Evolutionary conservation across 768 basidiomycete genomes (phyloP), one percentile per base, ranked within the genome.

Genomic region (Candolleomyces aberdarensis): DNA sequence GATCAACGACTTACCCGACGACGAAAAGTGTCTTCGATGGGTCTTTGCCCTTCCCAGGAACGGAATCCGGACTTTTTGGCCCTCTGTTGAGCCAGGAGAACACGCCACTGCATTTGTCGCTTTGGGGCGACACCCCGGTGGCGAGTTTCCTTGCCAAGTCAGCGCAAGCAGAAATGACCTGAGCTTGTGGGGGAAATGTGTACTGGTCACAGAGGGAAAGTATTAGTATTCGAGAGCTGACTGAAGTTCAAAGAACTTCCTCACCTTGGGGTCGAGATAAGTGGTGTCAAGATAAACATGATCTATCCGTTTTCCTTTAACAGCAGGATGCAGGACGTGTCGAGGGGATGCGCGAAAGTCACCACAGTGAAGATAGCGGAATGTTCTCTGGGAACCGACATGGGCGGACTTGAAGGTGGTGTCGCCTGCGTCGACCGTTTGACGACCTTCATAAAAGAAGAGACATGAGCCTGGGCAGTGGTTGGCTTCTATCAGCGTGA

Each of bases 401-500:
- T 79, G 85, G 0, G 83, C 75, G 0, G 90, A 91, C 62, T 83
- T 86, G 78, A 86, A 91, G 3, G 77, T 75, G 59, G 88, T 91
- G 70, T 96, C 94, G 0, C 95, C 96, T 0, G 94, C 92, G 70
- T 96, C 80, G 57, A 89, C 77, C 0, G 95, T 98, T 71, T 98
- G 96, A 46, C 74, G 83, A 6, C 97, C 96, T 74, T 98, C 94
- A 66, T 95, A 98, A 39, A 96, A 80, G 74, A 98, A 98, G 26
- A 99, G 78, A 61, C 88, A 93, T 2, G 95, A 97, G 4, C 97
- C 97, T 5, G 97, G 97, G 72, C 96, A 98, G 69, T 98, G 97
- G 71, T 99, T 98, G 10, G 96, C 97, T 68, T 97, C 93, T n/a
- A 99, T 94, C 44, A 96, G 84, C 1, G 94, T 98, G 5, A 98